These are phyloP conservation scores for Fusarium coffeatum DNA, from an alignment of 2,329 filamentous ascomycete species.

Conservation along the genomic window DNA sequence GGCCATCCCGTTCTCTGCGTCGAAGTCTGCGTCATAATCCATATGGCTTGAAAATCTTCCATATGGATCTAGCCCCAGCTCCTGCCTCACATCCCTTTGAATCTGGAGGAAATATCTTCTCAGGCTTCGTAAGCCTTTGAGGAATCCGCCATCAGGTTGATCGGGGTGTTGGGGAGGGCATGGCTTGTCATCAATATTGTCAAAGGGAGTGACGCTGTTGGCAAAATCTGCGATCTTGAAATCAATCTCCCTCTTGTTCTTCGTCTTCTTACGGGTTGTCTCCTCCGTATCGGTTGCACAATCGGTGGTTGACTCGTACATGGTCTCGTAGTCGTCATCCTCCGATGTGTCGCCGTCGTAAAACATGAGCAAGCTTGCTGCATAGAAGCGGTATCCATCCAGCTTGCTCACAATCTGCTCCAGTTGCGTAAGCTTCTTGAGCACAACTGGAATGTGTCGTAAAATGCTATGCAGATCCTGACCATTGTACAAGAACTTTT, in stretches of 20 bases:
- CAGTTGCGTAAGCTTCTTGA: constrained; percentile 84
- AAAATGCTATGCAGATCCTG: constrained; percentile 82
- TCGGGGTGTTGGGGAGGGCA: constrained; percentile 86
- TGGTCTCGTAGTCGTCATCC: constrained; percentile 62
- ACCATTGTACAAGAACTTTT: constrained; percentile 91
- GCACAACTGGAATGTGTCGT: constrained; percentile 86
- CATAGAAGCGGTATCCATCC: constrained; percentile 92
- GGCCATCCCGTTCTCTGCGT: constrained; percentile 50
- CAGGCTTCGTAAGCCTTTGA: constrained; percentile 84
- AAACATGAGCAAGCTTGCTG: constrained; percentile 92
- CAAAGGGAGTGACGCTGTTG: constrained; percentile 93
- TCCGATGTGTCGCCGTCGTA: constrained; percentile 85
- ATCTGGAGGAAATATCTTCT: constrained; percentile 89
- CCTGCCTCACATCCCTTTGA: constrained; percentile 76
- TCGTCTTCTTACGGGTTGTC: constrained; percentile 58
- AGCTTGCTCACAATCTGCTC: constrained; percentile 85
- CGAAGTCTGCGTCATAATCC: constrained; percentile 41
- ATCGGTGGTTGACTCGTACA: constrained; percentile 69
- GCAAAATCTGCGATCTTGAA: constrained; percentile 99
- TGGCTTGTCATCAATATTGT: constrained; percentile 69
- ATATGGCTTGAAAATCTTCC: constrained; percentile 40
- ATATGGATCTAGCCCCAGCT: constrained; percentile 61
- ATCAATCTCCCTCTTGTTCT: constrained; percentile 75
- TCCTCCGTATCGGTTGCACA: constrained; percentile 69
- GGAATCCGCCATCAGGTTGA: constrained; percentile 87